Conservation (phyloP, 2,329 filamentous ascomycete species). For the Ceratocystis cubensis region DNA sequence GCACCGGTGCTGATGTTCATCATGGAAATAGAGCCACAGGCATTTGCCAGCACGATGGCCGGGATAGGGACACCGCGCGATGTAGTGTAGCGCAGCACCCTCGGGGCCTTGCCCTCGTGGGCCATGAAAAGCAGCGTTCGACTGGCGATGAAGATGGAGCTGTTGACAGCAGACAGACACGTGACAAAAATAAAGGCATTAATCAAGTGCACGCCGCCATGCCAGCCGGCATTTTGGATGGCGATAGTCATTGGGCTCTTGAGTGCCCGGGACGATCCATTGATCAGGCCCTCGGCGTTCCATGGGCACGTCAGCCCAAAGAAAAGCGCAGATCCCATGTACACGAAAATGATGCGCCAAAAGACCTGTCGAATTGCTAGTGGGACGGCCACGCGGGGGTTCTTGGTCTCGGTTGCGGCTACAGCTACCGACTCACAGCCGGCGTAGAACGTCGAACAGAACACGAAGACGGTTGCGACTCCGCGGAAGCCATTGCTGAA, state of each 20-base stretch:
- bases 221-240: constrained; percentile 60
- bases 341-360: constrained; percentile 49
- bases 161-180: constrained; percentile 59
- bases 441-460: constrained; percentile 57
- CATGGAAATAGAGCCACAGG: constrained; percentile 59
- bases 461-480: constrained; percentile 54
- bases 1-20: constrained; percentile 60
- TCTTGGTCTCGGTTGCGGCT: constrained; percentile 48
- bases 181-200: constrained; percentile 67
- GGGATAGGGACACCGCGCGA: constrained; percentile 47
- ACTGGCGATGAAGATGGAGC: constrained; percentile 64
- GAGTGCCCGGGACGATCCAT: constrained; percentile 48
- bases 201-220: constrained; percentile 61
- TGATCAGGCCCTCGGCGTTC: constrained; percentile 51
- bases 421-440: constrained; percentile 54
- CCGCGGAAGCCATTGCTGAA: constrained; percentile 58
- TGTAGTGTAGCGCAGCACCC: constrained; percentile 55
- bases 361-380: constrained; percentile 48
- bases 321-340: constrained; percentile 61
- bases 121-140: constrained; percentile 67
- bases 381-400: constrained; percentile 43
- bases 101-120: constrained; percentile 57
- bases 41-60: constrained; percentile 55
- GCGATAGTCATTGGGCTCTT: constrained; percentile 63
- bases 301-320: constrained; percentile 63